These are phyloP conservation scores for Vaucheria bursata DNA, from an alignment of 352 stramenopile genomes.

Conservation along the genomic window DNA sequence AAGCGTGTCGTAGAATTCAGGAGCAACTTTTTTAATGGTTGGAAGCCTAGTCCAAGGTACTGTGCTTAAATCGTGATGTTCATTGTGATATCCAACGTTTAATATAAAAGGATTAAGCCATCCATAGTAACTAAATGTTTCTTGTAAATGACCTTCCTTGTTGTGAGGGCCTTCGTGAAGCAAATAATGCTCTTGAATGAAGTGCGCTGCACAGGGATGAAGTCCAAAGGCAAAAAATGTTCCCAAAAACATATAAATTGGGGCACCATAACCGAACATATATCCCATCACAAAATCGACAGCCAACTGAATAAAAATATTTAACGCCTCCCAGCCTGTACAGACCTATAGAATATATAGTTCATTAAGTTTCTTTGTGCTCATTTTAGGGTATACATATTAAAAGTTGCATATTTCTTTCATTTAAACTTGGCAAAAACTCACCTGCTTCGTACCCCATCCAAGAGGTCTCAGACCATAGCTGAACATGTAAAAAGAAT, in stretches of 20 bases:
- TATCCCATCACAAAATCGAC: slow-evolving; percentile 73
- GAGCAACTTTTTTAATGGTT: slow-evolving; percentile 70
- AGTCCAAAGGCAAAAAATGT: slow-evolving; percentile 79
- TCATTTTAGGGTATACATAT: too few relatives aligned
- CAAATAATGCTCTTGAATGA: slow-evolving; percentile 94
- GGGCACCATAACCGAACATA: slow-evolving; percentile 62
- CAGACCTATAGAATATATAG: too few relatives aligned
- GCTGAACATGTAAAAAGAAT: slow-evolving; percentile 14
- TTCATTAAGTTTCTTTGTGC: too few relatives aligned
- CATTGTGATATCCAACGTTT: slow-evolving; percentile 96
- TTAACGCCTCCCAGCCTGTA: slow-evolving; percentile 73
- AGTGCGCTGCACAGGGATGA: slow-evolving; percentile 90
- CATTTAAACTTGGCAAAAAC: too few relatives aligned
- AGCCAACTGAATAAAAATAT: slow-evolving; percentile 62
- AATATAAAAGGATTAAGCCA: slow-evolving; percentile 86
- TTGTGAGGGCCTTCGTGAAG: slow-evolving; percentile 66
- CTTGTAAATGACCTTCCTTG: slow-evolving; percentile 51
- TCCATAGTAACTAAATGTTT: slow-evolving; percentile 97
- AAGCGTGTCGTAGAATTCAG: slow-evolving; percentile 76
- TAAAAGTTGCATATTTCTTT: too few relatives aligned
- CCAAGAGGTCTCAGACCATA: slow-evolving; percentile 8
- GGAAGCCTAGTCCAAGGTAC: slow-evolving; percentile 66
- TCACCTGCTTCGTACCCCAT: not conserved
- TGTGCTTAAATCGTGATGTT: slow-evolving; percentile 88
- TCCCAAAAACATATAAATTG: slow-evolving; percentile 82